Evolutionary conservation across 2,329 filamentous ascomycete genomes (phyloP).

Genomic region (Ramularia endophylla): DNA sequence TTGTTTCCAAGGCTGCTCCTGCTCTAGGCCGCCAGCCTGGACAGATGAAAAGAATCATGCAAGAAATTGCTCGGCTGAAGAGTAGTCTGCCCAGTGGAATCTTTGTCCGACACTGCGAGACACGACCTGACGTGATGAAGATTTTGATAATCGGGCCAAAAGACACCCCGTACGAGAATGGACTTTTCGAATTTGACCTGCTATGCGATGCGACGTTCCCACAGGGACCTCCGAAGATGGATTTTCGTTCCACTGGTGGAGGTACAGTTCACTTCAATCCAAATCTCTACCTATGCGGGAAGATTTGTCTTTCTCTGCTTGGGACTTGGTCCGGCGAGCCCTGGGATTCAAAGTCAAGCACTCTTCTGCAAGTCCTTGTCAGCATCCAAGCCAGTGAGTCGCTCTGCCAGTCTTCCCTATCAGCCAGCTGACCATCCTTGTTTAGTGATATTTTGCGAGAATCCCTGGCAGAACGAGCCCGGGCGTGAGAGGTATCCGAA

Average conservation of each 20-base stretch:
- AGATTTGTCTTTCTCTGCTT: slow-evolving; percentile 52
- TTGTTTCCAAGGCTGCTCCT: slow-evolving; percentile 11
- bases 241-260: slow-evolving; percentile 50
- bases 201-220: slow-evolving; percentile 45
- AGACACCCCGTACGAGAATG: slow-evolving; percentile 55
- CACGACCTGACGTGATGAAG: slow-evolving; percentile 51
- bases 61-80: slow-evolving; percentile 50
- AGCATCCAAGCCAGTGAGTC: slow-evolving; percentile 49
- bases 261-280: slow-evolving; percentile 51
- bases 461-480: slow-evolving; percentile 53
- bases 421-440: no score
- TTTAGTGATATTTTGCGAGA: slow-evolving; percentile 52
- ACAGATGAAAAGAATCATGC: slow-evolving; percentile 46
- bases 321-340: slow-evolving; percentile 52
- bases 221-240: slow-evolving; percentile 42
- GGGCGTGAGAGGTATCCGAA: slow-evolving; percentile 25
- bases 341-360: slow-evolving; percentile 44
- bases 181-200: slow-evolving; percentile 54
- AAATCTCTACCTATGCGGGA: slow-evolving; percentile 56
- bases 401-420: no score
- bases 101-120: slow-evolving; percentile 53
- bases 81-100: slow-evolving; percentile 47
- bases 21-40: slow-evolving; percentile 23
- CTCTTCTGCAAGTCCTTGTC: slow-evolving; percentile 47
- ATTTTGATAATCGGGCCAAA: slow-evolving; percentile 52